These are phyloP conservation scores for Hordeum pubiflorum DNA, from an alignment of 202 grass and related monocot species.

Conservation along the genomic window DNA sequence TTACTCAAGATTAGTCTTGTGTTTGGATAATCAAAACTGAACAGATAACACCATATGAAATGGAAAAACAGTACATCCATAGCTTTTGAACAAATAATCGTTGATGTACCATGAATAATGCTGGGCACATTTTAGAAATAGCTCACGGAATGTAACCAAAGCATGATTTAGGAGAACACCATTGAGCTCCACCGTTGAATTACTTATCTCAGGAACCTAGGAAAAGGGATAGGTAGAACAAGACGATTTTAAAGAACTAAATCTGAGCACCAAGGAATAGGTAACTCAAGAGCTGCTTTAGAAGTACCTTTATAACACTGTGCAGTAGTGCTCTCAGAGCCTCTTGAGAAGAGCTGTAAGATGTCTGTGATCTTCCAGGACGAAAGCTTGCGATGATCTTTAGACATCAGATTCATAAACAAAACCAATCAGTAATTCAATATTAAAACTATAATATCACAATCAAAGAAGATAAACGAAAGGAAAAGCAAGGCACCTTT, in stretches of 20 bases:
- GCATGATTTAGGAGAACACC: slow-evolving; percentile 84
- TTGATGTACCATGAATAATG: slow-evolving; percentile 72
- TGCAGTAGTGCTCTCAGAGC: slow-evolving; percentile 69
- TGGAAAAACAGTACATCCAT: not conserved
- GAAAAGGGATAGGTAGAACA: not conserved
- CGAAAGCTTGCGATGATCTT: slow-evolving; percentile 79
- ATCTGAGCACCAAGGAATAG: not conserved
- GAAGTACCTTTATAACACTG: slow-evolving; percentile 62
- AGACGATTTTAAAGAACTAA: not conserved
- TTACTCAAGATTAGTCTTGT: not conserved
- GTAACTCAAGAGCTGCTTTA: slow-evolving; percentile 1
- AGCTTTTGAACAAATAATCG: not conserved
- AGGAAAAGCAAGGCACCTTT: slow-evolving; percentile 44
- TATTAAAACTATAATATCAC: slow-evolving; percentile 5
- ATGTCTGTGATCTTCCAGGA: slow-evolving; percentile 49
- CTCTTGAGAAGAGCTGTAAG: slow-evolving; percentile 82
- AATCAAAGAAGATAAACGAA: slow-evolving; percentile 29
- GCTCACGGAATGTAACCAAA: slow-evolving; percentile 79
- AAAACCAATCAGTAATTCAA: slow-evolving; percentile 13
- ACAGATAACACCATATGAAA: slow-evolving; percentile 4
- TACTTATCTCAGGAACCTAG: slow-evolving; percentile 69
- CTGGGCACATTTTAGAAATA: slow-evolving; percentile 79
- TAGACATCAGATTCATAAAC: slow-evolving; percentile 30
- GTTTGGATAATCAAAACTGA: slow-evolving; percentile 11
- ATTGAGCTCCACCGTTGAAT: slow-evolving; percentile 70